phyloP scores from a whole-genome alignment of 257 asterid genomes.

The Fraxinus cuspidata region DNA sequence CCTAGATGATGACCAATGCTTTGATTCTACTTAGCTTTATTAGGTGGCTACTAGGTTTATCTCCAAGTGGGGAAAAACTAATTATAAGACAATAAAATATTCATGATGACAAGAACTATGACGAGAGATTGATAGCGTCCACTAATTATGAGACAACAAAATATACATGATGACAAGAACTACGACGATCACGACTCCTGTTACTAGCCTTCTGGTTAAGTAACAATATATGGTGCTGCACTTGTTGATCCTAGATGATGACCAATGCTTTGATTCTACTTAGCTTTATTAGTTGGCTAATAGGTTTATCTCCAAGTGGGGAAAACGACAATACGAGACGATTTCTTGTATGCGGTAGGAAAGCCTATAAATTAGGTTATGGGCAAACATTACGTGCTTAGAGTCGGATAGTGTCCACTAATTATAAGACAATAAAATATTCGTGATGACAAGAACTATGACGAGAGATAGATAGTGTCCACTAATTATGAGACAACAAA shows the following conservation, averaged over 20 bases:
- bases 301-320: not conserved
- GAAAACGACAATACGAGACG: not conserved
- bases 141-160: not conserved
- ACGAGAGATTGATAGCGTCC: not conserved
- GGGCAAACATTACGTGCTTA: not conserved
- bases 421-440: not conserved
- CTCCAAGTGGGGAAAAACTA: not conserved
- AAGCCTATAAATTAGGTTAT: not conserved
- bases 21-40: conserved; percentile 7
- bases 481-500: not conserved
- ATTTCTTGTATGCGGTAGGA: not conserved
- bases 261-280: conserved; percentile 21
- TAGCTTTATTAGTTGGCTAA: not conserved
- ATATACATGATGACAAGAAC: not conserved
- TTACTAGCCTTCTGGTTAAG: not conserved
- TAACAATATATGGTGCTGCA: conserved; percentile 12
- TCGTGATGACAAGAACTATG: too few species aligned
- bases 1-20: conserved; percentile 28
- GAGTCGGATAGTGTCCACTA: not conserved
- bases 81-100: not conserved
- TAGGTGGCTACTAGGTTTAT: not conserved
- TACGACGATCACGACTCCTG: not conserved
- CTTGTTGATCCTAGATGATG: conserved; percentile 25
- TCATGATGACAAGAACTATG: too few species aligned
- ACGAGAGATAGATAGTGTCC: not conserved